Percentiles rank a stretch among this genome's conserved stretches.
Conservation (phyloP, 108 stramenopile genomes). For the Conticribra guillardii region DNA sequence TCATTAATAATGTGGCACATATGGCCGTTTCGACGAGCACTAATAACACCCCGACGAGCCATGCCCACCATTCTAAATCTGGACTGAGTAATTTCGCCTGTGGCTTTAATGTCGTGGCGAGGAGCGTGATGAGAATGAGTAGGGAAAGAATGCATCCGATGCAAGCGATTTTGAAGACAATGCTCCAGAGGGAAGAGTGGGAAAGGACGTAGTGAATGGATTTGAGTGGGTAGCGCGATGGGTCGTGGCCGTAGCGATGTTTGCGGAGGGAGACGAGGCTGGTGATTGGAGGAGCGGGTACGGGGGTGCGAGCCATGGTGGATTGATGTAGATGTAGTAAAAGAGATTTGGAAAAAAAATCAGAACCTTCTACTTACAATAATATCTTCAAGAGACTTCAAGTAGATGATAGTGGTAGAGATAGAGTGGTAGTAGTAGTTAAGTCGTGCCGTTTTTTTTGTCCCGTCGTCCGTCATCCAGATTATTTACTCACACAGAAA, state of each 20-base stretch:
- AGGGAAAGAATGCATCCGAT: conserved; percentile 22
- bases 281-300: conserved; percentile 4
- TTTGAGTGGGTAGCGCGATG: conserved; percentile 33
- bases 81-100: conserved; percentile 32
- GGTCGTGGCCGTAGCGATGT: conserved; percentile 38
- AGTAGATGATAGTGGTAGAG: too few relatives aligned
- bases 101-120: conserved; percentile 30
- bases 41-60: conserved; percentile 33
- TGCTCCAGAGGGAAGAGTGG: conserved; percentile 22
- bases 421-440: too few relatives aligned
- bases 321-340: too few relatives aligned
- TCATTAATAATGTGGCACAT: conserved; percentile 21
- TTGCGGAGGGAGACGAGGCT: conserved; percentile 5
- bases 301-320: conserved; percentile 3
- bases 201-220: conserved; percentile 21
- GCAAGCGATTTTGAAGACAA: conserved; percentile 30
- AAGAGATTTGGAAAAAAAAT: too few relatives aligned
- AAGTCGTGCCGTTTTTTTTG: too few relatives aligned
- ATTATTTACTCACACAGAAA: too few relatives aligned
- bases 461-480: too few relatives aligned
- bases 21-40: conserved; percentile 41
- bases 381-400: too few relatives aligned
- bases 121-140: conserved; percentile 25
- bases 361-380: too few relatives aligned
- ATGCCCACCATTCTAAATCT: conserved; percentile 40